phyloP scores from a whole-genome alignment of 371 early-diverging fungal species.

The Mortierella sp. region DNA sequence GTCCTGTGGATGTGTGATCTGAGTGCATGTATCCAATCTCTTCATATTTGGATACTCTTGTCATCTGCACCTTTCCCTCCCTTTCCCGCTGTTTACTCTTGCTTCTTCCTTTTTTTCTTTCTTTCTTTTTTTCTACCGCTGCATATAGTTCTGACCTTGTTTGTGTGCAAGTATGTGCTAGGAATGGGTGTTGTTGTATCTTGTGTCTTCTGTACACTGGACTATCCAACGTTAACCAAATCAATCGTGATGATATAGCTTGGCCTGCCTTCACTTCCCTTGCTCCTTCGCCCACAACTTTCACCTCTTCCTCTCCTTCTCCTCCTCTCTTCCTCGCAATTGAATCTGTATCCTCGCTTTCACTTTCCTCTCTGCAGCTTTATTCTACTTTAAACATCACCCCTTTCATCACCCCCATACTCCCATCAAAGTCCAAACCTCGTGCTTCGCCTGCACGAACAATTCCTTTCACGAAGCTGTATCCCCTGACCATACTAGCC shows the following conservation, averaged over 20 bases:
- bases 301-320: neutral
- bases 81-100: neutral
- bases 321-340: neutral
- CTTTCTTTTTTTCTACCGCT: neutral
- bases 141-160: neutral
- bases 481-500: conserved; percentile 1
- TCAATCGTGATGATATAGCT: neutral
- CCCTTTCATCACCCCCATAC: neutral
- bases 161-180: neutral
- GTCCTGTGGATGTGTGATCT: no score
- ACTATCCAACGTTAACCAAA: conserved; percentile 5
- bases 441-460: conserved; percentile 3
- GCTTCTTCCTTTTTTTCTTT: neutral
- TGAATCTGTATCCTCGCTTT: neutral
- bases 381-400: neutral
- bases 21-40: neutral
- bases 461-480: conserved; percentile 6
- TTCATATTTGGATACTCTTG: no score
- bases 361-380: neutral
- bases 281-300: neutral
- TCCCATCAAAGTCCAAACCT: neutral
- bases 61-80: neutral
- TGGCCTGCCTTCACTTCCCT: neutral
- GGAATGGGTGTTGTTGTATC: neutral
- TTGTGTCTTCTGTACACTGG: neutral